Evolutionary conservation across 75 land plant species (phyloP).

Genomic region (Pinus albicaulis): DNA sequence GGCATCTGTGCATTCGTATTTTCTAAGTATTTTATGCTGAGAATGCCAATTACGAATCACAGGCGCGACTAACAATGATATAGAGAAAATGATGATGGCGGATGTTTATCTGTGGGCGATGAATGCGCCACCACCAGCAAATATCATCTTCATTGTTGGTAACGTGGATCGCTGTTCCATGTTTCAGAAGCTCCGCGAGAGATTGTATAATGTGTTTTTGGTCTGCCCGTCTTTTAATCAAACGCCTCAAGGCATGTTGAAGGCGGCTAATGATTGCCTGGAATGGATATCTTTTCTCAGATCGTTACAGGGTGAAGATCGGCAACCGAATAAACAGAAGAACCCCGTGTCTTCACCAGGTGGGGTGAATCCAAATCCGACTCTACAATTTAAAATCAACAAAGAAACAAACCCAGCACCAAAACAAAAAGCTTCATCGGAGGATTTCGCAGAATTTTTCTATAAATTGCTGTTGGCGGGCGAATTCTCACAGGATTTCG

Average conservation of each 20-base stretch:
- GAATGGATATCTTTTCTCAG: constrained; percentile 4
- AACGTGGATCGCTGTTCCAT: not conserved
- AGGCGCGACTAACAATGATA: not conserved
- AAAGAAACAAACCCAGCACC: not conserved
- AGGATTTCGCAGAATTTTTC: not conserved
- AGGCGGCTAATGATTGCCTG: not conserved
- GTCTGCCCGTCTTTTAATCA: not conserved
- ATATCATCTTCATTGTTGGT: constrained; percentile 4
- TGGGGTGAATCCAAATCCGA: not conserved
- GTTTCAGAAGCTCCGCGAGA: constrained; percentile 1
- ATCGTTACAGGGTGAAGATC: not conserved
- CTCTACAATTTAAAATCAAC: not conserved
- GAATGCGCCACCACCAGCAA: constrained; percentile 3
- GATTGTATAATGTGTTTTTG: constrained; percentile 5
- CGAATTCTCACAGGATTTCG: not conserved
- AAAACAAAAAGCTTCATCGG: not conserved
- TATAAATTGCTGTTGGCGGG: not conserved
- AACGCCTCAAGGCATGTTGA: constrained; percentile 6
- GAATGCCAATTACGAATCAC: not conserved
- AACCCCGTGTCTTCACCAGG: not conserved
- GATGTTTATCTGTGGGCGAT: constrained; percentile 3
- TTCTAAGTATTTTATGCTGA: too few species aligned
- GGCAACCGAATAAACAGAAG: not conserved
- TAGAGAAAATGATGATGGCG: constrained; percentile 3
- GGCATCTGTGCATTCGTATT: too few species aligned